Conservation (phyloP, 768 basidiomycete genomes). For the Termitomyces eurrhizus region DNA sequence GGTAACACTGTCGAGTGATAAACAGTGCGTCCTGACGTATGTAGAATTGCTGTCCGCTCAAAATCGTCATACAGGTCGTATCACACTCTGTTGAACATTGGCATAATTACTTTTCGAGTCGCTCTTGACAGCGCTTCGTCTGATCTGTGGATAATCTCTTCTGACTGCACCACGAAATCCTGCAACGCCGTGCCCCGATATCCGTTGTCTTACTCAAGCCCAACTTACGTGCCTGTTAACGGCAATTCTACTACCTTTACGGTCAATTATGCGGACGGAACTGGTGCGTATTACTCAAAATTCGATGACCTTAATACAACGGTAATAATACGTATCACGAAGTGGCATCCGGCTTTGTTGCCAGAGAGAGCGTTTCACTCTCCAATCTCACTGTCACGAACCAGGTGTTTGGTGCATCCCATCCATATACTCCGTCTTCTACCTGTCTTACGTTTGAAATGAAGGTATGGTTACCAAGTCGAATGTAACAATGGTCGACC, state of each 20-base stretch:
- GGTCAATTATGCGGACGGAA: constrained; percentile 63
- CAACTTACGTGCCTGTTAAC: constrained; percentile 60
- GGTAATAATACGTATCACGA: background rate
- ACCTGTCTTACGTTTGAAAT: background rate
- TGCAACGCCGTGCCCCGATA: constrained; percentile 66
- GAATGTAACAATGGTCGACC: constrained; percentile 58
- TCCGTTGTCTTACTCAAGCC: constrained; percentile 62
- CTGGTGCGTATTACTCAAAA: constrained; percentile 40
- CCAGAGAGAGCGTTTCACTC: constrained; percentile 56
- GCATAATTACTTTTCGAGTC: constrained; percentile 62
- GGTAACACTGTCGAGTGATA: constrained; percentile 43
- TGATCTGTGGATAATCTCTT: constrained; percentile 69
- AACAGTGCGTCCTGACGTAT: constrained; percentile 31
- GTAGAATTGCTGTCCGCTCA: constrained; percentile 7
- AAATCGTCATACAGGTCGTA: constrained; percentile 50
- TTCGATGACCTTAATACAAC: background rate
- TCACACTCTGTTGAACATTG: constrained; percentile 55
- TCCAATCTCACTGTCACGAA: constrained; percentile 55
- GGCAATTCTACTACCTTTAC: constrained; percentile 58
- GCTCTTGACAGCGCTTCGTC: constrained; percentile 74
- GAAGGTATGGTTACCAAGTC: constrained; percentile 58
- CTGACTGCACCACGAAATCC: constrained; percentile 49
- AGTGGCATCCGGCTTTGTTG: constrained; percentile 72
- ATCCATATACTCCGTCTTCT: background rate
- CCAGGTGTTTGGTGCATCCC: constrained; percentile 63